Evolutionary conservation across 2,329 filamentous ascomycete genomes (phyloP).

Genomic region (Cladosporium phlei): DNA sequence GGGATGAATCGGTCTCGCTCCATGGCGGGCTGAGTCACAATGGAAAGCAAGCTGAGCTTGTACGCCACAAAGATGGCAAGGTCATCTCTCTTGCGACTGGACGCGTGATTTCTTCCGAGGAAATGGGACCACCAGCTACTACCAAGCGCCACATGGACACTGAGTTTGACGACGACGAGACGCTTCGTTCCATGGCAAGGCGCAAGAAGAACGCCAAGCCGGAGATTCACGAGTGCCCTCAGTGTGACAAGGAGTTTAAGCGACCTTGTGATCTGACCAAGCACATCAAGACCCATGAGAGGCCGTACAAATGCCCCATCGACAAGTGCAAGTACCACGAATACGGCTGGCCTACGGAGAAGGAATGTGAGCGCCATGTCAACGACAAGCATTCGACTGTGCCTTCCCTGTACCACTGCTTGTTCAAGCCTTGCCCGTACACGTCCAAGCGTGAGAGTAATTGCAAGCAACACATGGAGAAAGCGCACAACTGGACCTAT

Average conservation of each 20-base stretch:
- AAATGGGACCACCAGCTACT: conserved; percentile 50
- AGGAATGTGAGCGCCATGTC: conserved; percentile 91
- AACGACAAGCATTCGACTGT: conserved; percentile 89
- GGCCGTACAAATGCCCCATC: conserved; percentile 88
- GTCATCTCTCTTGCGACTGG: conserved; percentile 64
- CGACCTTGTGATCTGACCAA: conserved; percentile 96
- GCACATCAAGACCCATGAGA: conserved; percentile 95
- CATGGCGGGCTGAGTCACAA: conserved; percentile 77
- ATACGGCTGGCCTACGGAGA: conserved; percentile 93
- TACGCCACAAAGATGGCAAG: conserved; percentile 75
- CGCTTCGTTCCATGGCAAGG: conserved; percentile 88
- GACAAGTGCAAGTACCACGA: conserved; percentile 82
- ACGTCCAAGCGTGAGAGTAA: conserved; percentile 94
- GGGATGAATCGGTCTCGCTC: conserved; percentile 69
- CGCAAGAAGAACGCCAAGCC: conserved; percentile 78
- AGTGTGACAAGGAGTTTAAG: conserved; percentile 92
- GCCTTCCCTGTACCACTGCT: conserved; percentile 78
- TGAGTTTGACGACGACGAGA: conserved; percentile 69
- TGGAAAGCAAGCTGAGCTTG: conserved; percentile 76
- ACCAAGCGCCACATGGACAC: conserved; percentile 52
- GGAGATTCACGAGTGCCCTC: conserved; percentile 50
- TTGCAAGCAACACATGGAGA: conserved; percentile 99
- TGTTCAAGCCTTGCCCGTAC: conserved; percentile 80
- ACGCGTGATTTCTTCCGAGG: conserved; percentile 48
- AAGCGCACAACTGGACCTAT: conserved; percentile 87